Evolutionary conservation across 495 filamentous ascomycete species (phyloP).

Genomic region (Podospora pseudopauciseta): DNA sequence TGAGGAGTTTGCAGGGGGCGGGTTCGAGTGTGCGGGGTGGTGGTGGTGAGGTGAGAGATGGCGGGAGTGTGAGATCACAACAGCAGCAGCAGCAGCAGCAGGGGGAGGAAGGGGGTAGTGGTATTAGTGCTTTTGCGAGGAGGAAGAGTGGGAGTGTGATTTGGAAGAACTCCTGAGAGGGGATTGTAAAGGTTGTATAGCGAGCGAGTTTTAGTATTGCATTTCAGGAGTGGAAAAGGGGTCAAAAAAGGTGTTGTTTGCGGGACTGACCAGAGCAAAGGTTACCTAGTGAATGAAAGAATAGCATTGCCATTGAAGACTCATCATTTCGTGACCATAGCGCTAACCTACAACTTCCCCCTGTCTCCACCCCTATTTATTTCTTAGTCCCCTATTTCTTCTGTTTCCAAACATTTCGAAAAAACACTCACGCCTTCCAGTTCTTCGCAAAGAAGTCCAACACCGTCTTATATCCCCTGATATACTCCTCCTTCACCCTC

Average conservation of each 20-base stretch:
- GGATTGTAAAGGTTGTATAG: not conserved
- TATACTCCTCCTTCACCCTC: constrained; percentile 70
- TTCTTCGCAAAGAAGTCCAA: constrained; percentile 74
- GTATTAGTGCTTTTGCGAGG: constrained; percentile 13
- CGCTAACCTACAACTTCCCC: not conserved
- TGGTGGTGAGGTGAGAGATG: not conserved
- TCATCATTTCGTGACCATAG: not conserved
- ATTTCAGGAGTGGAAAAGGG: not conserved
- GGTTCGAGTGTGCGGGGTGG: not conserved
- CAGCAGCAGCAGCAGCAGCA: not conserved
- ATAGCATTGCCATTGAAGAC: too few species aligned
- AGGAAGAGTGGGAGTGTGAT: constrained; percentile 23
- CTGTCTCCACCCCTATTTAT: not conserved
- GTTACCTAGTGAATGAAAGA: too few species aligned
- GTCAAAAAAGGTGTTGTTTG: not conserved
- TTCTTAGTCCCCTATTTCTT: not conserved
- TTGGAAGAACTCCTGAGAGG: not conserved
- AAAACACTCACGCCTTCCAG: constrained; percentile 28
- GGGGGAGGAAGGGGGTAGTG: too few species aligned
- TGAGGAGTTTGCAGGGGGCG: constrained; percentile 32
- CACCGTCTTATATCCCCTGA: constrained; percentile 70
- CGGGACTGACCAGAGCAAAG: not conserved
- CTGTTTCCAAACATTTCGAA: not conserved
- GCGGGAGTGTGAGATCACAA: not conserved
- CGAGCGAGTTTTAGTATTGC: not conserved